Conservation (phyloP, 306 rosid genomes). For the Canavalia gladiata region DNA sequence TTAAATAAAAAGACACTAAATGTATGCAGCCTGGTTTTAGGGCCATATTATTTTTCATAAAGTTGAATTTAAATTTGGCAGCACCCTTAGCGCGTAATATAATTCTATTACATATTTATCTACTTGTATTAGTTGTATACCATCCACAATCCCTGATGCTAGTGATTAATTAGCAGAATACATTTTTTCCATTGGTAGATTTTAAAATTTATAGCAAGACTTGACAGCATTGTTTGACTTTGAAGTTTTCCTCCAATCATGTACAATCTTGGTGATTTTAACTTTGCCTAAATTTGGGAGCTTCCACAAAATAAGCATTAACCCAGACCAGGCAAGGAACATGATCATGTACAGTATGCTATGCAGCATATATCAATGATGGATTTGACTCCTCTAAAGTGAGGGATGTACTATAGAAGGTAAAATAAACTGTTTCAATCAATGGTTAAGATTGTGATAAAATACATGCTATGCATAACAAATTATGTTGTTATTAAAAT, state of each 20-base stretch:
- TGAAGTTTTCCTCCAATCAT: constrained; percentile 9
- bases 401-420: not conserved
- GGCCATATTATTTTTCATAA: not conserved
- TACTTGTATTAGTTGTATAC: constrained; percentile 2
- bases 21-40: constrained; percentile 24
- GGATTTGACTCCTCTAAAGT: constrained; percentile 14
- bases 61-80: constrained; percentile 33
- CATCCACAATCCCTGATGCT: constrained; percentile 7
- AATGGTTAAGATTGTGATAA: constrained; percentile 16
- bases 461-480: not conserved
- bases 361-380: constrained; percentile 29
- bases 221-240: constrained; percentile 14
- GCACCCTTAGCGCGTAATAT: not conserved
- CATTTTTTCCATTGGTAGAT: constrained; percentile 2
- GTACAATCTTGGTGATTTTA: constrained; percentile 1
- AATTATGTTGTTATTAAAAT: constrained; percentile 14
- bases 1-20: constrained; percentile 22
- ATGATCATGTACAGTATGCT: constrained; percentile 6
- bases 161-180: constrained; percentile 11
- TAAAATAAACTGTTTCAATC: not conserved
- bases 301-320: not conserved
- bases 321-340: constrained; percentile 10
- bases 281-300: not conserved
- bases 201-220: constrained; percentile 31
- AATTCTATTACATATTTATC: constrained; percentile 6